These are phyloP conservation scores for Lepidopterella palustris DNA, from an alignment of 495 filamentous ascomycete genomes.

Conservation along the genomic window DNA sequence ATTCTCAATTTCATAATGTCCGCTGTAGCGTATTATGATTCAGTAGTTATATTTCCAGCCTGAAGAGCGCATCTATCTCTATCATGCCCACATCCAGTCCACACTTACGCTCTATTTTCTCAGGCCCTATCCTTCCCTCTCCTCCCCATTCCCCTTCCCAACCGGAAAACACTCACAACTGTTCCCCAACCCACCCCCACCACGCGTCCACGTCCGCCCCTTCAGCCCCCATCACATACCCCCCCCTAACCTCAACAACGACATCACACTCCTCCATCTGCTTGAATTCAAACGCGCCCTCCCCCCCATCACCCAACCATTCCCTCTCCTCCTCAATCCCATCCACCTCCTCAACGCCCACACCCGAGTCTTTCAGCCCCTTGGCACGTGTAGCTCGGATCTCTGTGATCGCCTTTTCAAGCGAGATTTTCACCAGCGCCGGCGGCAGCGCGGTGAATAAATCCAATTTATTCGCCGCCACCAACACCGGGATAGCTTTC, in stretches of 20 bases:
- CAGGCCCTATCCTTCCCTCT: too few species aligned
- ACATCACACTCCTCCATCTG: conserved; percentile 78
- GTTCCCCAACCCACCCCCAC: conserved; percentile 75
- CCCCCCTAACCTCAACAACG: conserved; percentile 58
- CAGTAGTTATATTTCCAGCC: too few species aligned
- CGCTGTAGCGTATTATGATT: too few species aligned
- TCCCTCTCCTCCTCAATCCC: conserved; percentile 63
- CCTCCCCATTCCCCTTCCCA: too few species aligned
- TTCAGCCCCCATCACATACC: conserved; percentile 49
- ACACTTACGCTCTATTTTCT: too few species aligned
- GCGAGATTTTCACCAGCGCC: conserved; percentile 60
- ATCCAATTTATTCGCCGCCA: conserved; percentile 93
- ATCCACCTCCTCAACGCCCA: conserved; percentile 51
- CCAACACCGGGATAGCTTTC: conserved; percentile 61
- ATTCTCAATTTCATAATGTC: too few species aligned
- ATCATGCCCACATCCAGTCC: too few species aligned
- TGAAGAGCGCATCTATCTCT: too few species aligned
- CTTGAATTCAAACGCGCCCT: conserved; percentile 68
- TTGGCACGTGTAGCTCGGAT: conserved; percentile 72
- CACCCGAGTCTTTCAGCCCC: conserved; percentile 70
- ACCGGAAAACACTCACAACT: too few species aligned
- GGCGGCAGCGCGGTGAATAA: conserved; percentile 89
- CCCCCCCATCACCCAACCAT: conserved; percentile 73
- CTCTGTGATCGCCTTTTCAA: conserved; percentile 77
- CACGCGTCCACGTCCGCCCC: conserved; percentile 66